These are phyloP conservation scores for Acacia crassicarpa DNA, from an alignment of 306 rosid genomes.

Conservation along the genomic window DNA sequence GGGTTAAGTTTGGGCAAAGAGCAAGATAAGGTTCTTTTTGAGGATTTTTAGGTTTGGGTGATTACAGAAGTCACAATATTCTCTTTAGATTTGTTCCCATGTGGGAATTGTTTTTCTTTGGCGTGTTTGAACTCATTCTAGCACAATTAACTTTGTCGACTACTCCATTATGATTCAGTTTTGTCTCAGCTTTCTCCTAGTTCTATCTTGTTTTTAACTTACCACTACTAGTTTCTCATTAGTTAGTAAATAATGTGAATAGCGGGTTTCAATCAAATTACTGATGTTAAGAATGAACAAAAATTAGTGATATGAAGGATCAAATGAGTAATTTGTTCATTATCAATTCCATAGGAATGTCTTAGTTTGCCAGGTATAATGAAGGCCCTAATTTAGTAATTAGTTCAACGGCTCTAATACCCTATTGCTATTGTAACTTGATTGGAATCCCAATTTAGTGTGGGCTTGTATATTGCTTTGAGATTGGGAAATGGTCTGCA, in stretches of 20 bases:
- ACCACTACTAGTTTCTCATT: not conserved
- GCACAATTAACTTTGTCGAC: conserved; percentile 36
- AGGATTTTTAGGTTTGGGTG: conserved; percentile 37
- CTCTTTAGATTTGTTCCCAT: conserved; percentile 33
- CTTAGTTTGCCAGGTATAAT: not conserved
- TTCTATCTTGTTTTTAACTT: not conserved
- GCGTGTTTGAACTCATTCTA: conserved; percentile 37
- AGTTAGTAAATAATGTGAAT: not conserved
- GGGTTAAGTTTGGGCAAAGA: conserved; percentile 36
- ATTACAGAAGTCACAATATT: conserved; percentile 30
- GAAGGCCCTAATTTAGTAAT: not conserved
- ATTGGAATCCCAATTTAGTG: not conserved
- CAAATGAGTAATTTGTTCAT: not conserved
- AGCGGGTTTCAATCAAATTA: not conserved
- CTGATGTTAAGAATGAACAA: not conserved
- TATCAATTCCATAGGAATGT: not conserved
- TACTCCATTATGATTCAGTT: conserved; percentile 39
- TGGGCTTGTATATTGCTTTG: not conserved
- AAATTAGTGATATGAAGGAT: not conserved
- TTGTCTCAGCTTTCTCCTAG: conserved; percentile 11
- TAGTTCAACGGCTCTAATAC: not conserved
- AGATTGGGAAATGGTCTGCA: not conserved
- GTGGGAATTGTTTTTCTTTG: conserved; percentile 30
- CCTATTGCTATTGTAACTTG: not conserved
- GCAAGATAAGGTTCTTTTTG: conserved; percentile 32